Conservation (phyloP, 768 basidiomycete genomes). For the Suillus alpinus region DNA sequence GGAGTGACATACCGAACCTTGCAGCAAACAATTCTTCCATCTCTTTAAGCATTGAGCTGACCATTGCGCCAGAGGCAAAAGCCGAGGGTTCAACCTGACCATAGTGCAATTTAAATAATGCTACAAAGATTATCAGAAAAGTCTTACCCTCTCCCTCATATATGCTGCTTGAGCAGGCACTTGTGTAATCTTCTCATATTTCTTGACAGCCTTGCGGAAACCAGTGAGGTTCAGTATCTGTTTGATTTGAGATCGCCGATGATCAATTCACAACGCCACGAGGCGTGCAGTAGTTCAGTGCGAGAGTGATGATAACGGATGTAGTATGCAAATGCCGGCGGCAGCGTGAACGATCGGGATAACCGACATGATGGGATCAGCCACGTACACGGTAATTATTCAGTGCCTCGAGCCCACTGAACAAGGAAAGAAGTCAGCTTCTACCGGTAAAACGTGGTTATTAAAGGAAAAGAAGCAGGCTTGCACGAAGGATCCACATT, state of each 20-base stretch:
- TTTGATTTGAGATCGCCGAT: not conserved
- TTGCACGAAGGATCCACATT: not conserved
- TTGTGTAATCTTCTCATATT: conserved; percentile 78
- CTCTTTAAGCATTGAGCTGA: conserved; percentile 68
- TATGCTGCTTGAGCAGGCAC: conserved; percentile 74
- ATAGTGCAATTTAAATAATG: not conserved
- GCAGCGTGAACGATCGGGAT: not conserved
- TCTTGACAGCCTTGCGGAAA: conserved; percentile 82
- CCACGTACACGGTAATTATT: conserved; percentile 80
- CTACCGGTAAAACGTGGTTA: not conserved
- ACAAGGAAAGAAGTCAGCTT: not conserved
- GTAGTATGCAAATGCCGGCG: not conserved
- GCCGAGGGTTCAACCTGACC: conserved; percentile 63
- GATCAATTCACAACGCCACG: not conserved
- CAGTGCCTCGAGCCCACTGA: conserved; percentile 75
- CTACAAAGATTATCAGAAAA: not conserved
- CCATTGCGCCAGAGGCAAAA: conserved; percentile 59
- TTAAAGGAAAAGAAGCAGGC: not conserved
- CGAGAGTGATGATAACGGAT: not conserved
- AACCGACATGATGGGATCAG: not conserved
- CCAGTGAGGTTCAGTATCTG: conserved; percentile 88
- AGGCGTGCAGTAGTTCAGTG: not conserved
- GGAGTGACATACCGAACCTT: conserved; percentile 63
- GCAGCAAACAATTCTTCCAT: conserved; percentile 76
- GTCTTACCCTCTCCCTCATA: conserved; percentile 69